Evolutionary conservation across 306 rosid genomes (phyloP), one percentile per base, ranked within the genome.

Genomic region (Prunus salicina): DNA sequence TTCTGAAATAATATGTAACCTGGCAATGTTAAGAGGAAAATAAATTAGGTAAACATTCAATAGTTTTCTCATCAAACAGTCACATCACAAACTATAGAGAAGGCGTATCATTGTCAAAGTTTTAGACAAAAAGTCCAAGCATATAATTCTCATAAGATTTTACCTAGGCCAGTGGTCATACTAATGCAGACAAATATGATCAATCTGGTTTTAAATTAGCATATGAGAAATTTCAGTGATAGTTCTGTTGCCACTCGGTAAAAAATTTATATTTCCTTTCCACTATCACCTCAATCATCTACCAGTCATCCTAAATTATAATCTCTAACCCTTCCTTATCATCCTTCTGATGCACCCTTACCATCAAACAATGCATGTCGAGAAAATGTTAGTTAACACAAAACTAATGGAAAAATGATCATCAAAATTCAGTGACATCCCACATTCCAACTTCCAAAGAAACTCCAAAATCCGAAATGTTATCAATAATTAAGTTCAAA

Each of bases 1-100:
- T 87, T 86, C 99, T 89, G 82, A 95, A 91, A 74, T 95, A 89
- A 88, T 92, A 95, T 3, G 99, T 79, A 41, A 95, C 98, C 98
- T 95, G 89, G 81, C 72, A 87, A 81, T 50, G 78, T 61, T 24
- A 81, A 80, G 32, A 69, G 47, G 45, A 53, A 72, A 57, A 60
- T 65, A 65, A 67, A 73, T 75, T 49, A 38, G 8, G 70, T 19
- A 70, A 24, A 43, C 15, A 49, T 12, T 67, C 47, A 60, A 68
- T 15, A 58, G 58, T 50, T 20, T 41, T 22, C 52, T 75, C 45
- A 50, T 38, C 52, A 69, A 74, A 82, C 56, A 63, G 20, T 78
- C 57, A 64, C 49, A 72, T 47, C 76, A 60, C 65, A 71, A 52
- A 69, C 61, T 63, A 67, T 19, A 64, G 27, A 12, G 46, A 69